These are phyloP conservation scores for Trichomonas tenax DNA, from an alignment of 208 protist species.

Conservation along the genomic window DNA sequence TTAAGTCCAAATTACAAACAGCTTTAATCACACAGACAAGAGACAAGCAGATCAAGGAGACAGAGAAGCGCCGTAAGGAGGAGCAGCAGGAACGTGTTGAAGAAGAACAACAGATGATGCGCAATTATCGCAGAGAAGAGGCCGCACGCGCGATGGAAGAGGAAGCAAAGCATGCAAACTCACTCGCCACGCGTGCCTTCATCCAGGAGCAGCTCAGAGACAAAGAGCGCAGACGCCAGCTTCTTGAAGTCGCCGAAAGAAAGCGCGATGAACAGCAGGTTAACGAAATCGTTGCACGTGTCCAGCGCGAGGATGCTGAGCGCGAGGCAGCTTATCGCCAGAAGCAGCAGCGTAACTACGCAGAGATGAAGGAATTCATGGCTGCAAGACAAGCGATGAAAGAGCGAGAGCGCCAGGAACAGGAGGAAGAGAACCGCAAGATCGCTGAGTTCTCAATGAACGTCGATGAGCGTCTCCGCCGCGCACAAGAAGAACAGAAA, in stretches of 20 bases:
- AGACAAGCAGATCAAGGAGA: neutral
- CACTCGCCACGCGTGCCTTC: neutral
- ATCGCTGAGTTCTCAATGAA: neutral
- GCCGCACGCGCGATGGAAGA: neutral
- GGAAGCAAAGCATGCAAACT: neutral
- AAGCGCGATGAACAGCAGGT: neutral
- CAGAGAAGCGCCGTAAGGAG: neutral
- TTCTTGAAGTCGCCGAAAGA: neutral
- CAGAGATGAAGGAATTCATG: neutral
- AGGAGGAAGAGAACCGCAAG: neutral
- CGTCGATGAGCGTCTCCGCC: neutral
- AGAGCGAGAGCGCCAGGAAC: neutral
- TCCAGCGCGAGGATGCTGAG: neutral
- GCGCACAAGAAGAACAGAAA: constrained; percentile 7
- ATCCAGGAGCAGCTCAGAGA: neutral
- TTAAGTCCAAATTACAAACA: neutral
- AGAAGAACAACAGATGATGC: neutral
- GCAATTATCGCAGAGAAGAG: neutral
- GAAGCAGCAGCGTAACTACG: neutral
- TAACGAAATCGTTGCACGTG: neutral
- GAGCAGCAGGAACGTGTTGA: neutral
- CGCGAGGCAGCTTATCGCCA: neutral
- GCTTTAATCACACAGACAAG: neutral
- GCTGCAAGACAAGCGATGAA: neutral
- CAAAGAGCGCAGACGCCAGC: neutral